Evolutionary conservation across 495 filamentous ascomycete species (phyloP), one percentile per base, ranked within the genome.

Genomic region (Penicillium bialowiezense): DNA sequence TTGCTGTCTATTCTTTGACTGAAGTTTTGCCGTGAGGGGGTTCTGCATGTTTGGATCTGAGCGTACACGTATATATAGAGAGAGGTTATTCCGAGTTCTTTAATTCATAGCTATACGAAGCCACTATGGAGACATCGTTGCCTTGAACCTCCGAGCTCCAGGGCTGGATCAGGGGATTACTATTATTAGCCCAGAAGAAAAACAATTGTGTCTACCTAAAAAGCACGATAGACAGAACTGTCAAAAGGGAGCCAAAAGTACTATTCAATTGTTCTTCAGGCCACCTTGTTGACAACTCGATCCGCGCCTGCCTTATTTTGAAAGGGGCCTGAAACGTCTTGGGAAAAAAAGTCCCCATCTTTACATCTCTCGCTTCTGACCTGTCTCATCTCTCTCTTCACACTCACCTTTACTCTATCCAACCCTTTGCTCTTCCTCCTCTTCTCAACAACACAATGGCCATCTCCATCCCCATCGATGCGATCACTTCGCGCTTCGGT

Each of bases 391-490:
- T 31, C 48, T 47, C 32, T 55, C 32, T 44, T 39, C 23, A 29
- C 35, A 14, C 26, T 45, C 24, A 42, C 37, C 28, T 19, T 51
- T 37, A 33, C 41, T 43, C 36, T 37, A 19, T 38, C 33, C 45
- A 28, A 37, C 32, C 28, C 14, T 43, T 9, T 18, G 34, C 17
- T 19, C 31, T 31, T 40, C 44, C 52, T 37, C 44, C 20, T 20
- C 37, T 40, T 15, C 21, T 18, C 21, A 40, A 19, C 55, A 26
- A 50, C 63, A 72, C 51, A 54, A 97, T 97, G 95, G 80, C 88
- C 53, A 88, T 97, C 56, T 86, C 86, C 74, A 91, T 98, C 55
- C 93, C 93, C 26, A 75, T 97, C 52, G 91, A 96, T 62, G 80
- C 85, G 54, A 73, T 98, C 65, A 95, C 93, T 63, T 95, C 91